Conservation (phyloP, 805 yeast species). For the Naumovozyma castellii region DNA sequence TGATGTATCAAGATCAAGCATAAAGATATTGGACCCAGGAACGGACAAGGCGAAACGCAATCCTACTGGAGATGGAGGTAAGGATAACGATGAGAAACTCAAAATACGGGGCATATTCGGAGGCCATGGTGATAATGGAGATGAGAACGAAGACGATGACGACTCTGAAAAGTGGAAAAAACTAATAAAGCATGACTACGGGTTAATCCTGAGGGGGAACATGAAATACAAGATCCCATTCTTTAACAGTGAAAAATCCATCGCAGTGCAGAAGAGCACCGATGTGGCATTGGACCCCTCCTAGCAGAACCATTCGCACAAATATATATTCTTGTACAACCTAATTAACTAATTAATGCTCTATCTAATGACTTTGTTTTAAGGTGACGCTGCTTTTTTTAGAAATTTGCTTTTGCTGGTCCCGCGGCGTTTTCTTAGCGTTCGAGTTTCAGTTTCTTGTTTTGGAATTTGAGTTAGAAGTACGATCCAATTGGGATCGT, state of each 20-base stretch:
- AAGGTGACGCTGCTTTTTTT: too few relatives aligned
- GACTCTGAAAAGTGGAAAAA: conserved; percentile 56
- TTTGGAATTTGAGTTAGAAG: too few relatives aligned
- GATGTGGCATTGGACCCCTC: conserved; percentile 26
- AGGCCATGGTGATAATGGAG: conserved; percentile 16
- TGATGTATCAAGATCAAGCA: conserved; percentile 53
- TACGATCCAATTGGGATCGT: too few relatives aligned
- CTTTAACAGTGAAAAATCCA: conserved; percentile 41
- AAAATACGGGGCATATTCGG: background rate
- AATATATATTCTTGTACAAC: too few relatives aligned
- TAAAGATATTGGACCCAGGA: conserved; percentile 70
- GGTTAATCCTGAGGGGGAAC: conserved; percentile 72
- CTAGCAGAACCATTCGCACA: too few relatives aligned
- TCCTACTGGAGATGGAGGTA: conserved; percentile 1
- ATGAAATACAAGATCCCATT: conserved; percentile 71
- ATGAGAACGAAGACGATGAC: conserved; percentile 20
- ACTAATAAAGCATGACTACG: conserved; percentile 73
- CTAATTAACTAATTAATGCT: too few relatives aligned
- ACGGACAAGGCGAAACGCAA: conserved; percentile 17
- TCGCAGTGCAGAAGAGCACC: conserved; percentile 51
- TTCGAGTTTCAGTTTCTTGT: too few relatives aligned
- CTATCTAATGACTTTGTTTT: too few relatives aligned
- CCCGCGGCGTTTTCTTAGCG: too few relatives aligned
- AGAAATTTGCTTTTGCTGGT: too few relatives aligned
- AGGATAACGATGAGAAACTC: background rate